Percentiles rank a stretch among this genome's conserved stretches.
These are phyloP conservation scores for Phylloboletellus chloephorus DNA, from an alignment of 1,284 basidiomycete genomes.

Conservation along the genomic window DNA sequence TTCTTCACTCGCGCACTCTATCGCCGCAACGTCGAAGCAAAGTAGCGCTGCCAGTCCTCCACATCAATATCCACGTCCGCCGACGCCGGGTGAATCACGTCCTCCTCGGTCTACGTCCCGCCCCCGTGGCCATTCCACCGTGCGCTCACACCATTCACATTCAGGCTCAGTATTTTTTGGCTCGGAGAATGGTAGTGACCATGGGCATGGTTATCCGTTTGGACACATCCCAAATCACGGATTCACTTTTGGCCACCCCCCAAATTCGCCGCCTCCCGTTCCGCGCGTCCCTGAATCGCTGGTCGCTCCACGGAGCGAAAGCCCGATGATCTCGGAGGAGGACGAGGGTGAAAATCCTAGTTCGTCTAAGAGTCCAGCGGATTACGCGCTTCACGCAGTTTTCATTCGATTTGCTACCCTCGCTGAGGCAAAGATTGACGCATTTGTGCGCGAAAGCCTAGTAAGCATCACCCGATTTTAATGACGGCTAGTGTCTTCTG, in stretches of 20 bases:
- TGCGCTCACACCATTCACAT: conserved; percentile 68
- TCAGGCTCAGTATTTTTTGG: conserved; percentile 63
- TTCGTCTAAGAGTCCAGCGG: conserved; percentile 75
- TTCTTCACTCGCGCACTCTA: conserved; percentile 53
- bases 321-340: conserved; percentile 49
- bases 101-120: conserved; percentile 40
- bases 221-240: conserved; percentile 27
- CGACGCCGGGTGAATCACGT: conserved; percentile 53
- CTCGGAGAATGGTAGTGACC: conserved; percentile 67
- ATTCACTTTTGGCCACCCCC: conserved; percentile 26
- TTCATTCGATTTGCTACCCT: conserved; percentile 79
- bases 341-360: conserved; percentile 56
- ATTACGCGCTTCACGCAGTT: conserved; percentile 81
- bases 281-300: conserved; percentile 65
- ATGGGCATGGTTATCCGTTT: conserved; percentile 42
- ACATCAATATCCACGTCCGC: conserved; percentile 43
- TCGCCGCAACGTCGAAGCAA: conserved; percentile 35
- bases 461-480: conserved; percentile 40
- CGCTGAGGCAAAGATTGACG: conserved; percentile 73
- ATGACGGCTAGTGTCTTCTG: background rate
- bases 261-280: conserved; percentile 67
- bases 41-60: conserved; percentile 37
- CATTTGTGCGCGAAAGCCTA: conserved; percentile 62
- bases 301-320: conserved; percentile 45
- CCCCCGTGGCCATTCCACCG: conserved; percentile 50